Conservation (phyloP, 2,329 filamentous ascomycete species). For the Dothiorella sarmentorum region DNA sequence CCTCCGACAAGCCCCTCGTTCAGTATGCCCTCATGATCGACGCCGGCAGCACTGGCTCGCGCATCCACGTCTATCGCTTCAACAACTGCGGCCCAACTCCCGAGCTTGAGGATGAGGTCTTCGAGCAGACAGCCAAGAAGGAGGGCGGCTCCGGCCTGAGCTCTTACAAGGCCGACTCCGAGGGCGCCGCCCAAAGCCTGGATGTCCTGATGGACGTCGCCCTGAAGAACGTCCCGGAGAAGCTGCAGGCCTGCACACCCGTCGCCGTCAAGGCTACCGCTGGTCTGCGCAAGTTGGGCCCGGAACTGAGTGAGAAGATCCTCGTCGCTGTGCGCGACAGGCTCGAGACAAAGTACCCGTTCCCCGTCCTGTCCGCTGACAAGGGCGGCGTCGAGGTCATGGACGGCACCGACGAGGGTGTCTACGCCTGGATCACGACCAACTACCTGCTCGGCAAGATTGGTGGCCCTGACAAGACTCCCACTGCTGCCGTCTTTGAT, state of each 20-base stretch:
- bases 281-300: conserved; percentile 81
- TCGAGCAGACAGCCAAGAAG: conserved; percentile 87
- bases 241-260: conserved; percentile 86
- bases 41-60: conserved; percentile 93
- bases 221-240: conserved; percentile 77
- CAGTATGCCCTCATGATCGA: conserved; percentile 99
- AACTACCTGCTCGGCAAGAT: conserved; percentile 99
- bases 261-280: conserved; percentile 98
- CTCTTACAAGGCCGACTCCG: conserved; percentile 79
- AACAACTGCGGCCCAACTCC: conserved; percentile 98
- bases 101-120: conserved; percentile 87
- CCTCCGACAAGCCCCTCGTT: conserved; percentile 85
- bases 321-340: conserved; percentile 78
- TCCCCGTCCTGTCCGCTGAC: conserved; percentile 84
- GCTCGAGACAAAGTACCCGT: conserved; percentile 86
- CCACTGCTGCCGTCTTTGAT: conserved; percentile 92
- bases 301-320: conserved; percentile 77
- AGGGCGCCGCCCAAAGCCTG: conserved; percentile 83
- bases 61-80: conserved; percentile 98
- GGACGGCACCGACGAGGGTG: conserved; percentile 95
- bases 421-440: conserved; percentile 98
- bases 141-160: conserved; percentile 77
- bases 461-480: conserved; percentile 81
- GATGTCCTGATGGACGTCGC: conserved; percentile 86
- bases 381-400: conserved; percentile 91